Conservation (phyloP, 805 yeast species). For the Komagataella pseudopastoris region DNA sequence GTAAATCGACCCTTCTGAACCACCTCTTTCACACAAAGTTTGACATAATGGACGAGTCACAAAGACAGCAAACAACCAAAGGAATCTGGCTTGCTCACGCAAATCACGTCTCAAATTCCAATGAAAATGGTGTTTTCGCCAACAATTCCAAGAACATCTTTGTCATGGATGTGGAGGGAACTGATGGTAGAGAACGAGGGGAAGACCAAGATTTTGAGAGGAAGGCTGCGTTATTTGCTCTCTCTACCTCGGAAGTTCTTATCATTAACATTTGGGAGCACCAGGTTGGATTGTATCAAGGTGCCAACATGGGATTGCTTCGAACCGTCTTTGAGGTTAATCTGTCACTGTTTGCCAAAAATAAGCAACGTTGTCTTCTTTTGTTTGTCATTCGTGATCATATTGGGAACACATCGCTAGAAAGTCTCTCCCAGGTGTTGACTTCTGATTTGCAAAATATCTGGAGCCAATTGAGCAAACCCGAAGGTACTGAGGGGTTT, state of each 20-base stretch:
- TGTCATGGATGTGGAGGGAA: constrained; percentile 97
- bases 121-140: constrained; percentile 3
- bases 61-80: constrained; percentile 82
- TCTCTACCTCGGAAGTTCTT: constrained; percentile 81
- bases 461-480: constrained; percentile 72
- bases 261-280: constrained; percentile 95
- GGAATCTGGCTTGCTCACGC: constrained; percentile 71
- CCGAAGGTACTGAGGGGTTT: constrained; percentile 42
- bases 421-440: constrained; percentile 54
- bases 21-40: constrained; percentile 75
- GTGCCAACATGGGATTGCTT: constrained; percentile 91
- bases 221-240: constrained; percentile 88
- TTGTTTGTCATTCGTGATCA: constrained; percentile 90
- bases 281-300: constrained; percentile 93
- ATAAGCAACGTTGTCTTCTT: constrained; percentile 42
- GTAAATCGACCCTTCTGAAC: constrained; percentile 87
- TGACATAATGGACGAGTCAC: constrained; percentile 84
- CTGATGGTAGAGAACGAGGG: constrained; percentile 95
- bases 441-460: constrained; percentile 57
- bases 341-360: constrained; percentile 65
- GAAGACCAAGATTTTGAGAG: constrained; percentile 98
- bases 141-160: constrained; percentile 28
- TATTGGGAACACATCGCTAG: constrained; percentile 74
- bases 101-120: constrained; percentile 19
- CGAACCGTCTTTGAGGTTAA: constrained; percentile 96